A percentile compares a stretch with the other conserved stretches of the same genome.
Evolutionary conservation across 2,329 filamentous ascomycete genomes (phyloP).

Genomic region (Xylariomycetidae sp.): DNA sequence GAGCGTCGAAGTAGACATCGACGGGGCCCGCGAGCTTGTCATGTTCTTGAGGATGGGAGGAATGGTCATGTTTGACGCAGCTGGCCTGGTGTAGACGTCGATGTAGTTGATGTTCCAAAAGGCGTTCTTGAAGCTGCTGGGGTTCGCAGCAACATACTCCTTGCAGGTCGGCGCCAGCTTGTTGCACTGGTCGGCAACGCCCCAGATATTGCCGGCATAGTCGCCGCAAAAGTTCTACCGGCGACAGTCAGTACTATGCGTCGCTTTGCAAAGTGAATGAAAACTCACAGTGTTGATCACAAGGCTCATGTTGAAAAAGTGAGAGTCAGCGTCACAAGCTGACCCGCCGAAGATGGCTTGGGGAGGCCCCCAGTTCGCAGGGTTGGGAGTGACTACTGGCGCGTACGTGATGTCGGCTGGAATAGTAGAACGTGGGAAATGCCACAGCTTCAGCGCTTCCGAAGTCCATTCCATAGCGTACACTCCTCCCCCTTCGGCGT

Average conservation of each 20-base stretch:
- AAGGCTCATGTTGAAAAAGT: constrained; percentile 65
- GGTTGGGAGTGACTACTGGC: constrained; percentile 47
- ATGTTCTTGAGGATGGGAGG: constrained; percentile 6
- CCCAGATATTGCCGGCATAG: constrained; percentile 54
- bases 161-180: constrained; percentile 37
- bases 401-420: constrained; percentile 58
- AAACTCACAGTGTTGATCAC: constrained; percentile 57
- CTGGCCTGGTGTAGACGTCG: constrained; percentile 34
- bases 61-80: constrained; percentile 5
- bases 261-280: neutral
- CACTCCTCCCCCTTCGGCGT: constrained; percentile 58
- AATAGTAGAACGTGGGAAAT: constrained; percentile 61
- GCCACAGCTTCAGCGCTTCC: constrained; percentile 65
- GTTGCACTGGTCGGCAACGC: constrained; percentile 31
- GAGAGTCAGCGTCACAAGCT: constrained; percentile 57
- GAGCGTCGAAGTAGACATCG: neutral
- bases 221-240: constrained; percentile 65
- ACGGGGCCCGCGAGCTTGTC: constrained; percentile 3
- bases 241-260: constrained; percentile 2
- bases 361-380: constrained; percentile 62
- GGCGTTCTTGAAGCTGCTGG: constrained; percentile 34
- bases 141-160: constrained; percentile 41
- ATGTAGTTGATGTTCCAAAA: constrained; percentile 52
- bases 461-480: constrained; percentile 68
- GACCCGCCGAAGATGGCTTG: constrained; percentile 60